A percentile compares a stretch with the other conserved stretches of the same genome.
These are phyloP conservation scores for Colletotrichum viniferum DNA, from an alignment of 2,329 filamentous ascomycete species.

Conservation along the genomic window DNA sequence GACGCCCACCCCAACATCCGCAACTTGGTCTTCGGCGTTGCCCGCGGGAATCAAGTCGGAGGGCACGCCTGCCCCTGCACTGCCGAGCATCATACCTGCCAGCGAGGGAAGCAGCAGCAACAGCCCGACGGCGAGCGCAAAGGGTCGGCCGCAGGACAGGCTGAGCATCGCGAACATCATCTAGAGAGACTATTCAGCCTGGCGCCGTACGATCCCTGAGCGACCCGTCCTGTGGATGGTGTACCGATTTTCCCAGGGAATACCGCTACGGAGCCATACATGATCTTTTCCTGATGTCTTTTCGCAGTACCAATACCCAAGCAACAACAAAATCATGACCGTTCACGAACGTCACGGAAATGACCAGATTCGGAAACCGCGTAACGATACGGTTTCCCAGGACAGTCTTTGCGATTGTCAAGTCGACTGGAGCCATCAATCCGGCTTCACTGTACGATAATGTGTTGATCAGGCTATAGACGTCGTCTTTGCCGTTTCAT, in stretches of 20 bases:
- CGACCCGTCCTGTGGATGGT: neutral
- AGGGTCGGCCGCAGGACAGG: slow-evolving; percentile 32
- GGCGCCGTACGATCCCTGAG: neutral
- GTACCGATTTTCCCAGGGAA: neutral
- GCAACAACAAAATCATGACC: slow-evolving; percentile 11
- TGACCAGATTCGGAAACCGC: neutral
- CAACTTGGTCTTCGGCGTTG: slow-evolving; percentile 34
- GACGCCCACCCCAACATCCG: slow-evolving; percentile 35
- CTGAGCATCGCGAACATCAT: slow-evolving; percentile 52
- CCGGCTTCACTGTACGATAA: slow-evolving; percentile 11
- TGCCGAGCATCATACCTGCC: slow-evolving; percentile 16
- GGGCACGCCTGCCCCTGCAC: slow-evolving; percentile 27
- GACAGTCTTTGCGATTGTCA: neutral
- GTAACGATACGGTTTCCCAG: neutral
- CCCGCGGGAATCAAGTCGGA: slow-evolving; percentile 41
- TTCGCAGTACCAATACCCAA: neutral
- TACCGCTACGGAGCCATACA: neutral
- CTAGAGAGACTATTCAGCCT: slow-evolving; percentile 22
- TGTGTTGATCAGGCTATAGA: neutral
- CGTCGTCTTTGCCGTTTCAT: neutral
- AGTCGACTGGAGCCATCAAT: neutral
- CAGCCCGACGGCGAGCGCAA: slow-evolving; percentile 30
- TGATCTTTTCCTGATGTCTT: neutral
- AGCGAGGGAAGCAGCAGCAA: slow-evolving; percentile 28
- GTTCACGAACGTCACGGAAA: slow-evolving; percentile 11